Conservation (phyloP, 2,329 filamentous ascomycete genomes). For the Ophiostoma ips region DNA sequence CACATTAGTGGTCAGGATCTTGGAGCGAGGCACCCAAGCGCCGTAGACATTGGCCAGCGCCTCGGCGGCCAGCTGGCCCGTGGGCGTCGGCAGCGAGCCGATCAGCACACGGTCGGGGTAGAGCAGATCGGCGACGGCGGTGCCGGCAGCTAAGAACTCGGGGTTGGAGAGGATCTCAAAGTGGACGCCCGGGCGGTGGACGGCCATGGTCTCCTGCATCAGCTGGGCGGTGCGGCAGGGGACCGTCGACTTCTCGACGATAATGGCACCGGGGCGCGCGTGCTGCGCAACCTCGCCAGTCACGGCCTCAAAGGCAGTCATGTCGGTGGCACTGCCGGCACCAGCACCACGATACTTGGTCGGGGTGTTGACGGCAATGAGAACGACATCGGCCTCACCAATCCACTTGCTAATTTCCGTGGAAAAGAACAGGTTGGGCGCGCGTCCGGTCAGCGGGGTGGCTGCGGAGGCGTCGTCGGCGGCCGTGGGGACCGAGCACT, state of each 20-base stretch:
- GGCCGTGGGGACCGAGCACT: slow-evolving; percentile 26
- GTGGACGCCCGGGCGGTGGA: slow-evolving; percentile 45
- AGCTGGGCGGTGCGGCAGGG: slow-evolving; percentile 61
- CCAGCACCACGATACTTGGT: slow-evolving; percentile 59
- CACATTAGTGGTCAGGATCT: slow-evolving; percentile 58
- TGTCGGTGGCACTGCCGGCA: slow-evolving; percentile 56
- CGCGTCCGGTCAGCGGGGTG: slow-evolving; percentile 28
- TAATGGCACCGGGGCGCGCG: slow-evolving; percentile 52
- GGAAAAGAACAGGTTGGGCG: slow-evolving; percentile 60
- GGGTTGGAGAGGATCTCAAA: slow-evolving; percentile 73
- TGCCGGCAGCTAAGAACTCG: slow-evolving; percentile 68
- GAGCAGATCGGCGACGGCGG: slow-evolving; percentile 57
- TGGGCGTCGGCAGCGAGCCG: slow-evolving; percentile 47
- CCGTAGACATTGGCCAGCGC: slow-evolving; percentile 53
- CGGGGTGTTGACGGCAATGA: slow-evolving; percentile 67
- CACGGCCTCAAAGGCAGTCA: slow-evolving; percentile 58
- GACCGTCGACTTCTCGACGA: slow-evolving; percentile 73
- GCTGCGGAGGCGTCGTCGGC: slow-evolving; percentile 18
- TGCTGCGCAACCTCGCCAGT: slow-evolving; percentile 52
- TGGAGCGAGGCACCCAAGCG: slow-evolving; percentile 52
- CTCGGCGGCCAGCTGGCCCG: slow-evolving; percentile 47
- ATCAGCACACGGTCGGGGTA: slow-evolving; percentile 62
- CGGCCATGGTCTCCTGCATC: slow-evolving; percentile 48
- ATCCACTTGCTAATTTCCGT: slow-evolving; percentile 50
- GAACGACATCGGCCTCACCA: slow-evolving; percentile 54